Percentiles rank a stretch among this genome's conserved stretches.
These are phyloP conservation scores for Magnolia changhungtana DNA, from an alignment of 164 flowering plant species.

Conservation along the genomic window DNA sequence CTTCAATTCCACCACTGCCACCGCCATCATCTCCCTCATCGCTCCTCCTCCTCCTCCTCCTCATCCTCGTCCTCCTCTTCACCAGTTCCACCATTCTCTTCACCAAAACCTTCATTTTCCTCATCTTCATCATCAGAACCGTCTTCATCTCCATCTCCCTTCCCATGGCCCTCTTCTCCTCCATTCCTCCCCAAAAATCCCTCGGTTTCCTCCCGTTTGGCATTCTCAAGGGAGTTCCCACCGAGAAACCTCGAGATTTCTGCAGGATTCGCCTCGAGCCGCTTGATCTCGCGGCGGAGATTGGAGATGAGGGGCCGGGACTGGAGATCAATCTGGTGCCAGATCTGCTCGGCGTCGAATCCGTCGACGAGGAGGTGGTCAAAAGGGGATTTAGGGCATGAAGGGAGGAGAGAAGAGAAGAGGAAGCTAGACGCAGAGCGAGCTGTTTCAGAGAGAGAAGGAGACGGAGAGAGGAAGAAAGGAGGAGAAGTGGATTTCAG, in stretches of 20 bases:
- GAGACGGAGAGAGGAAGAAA: slow-evolving; percentile 45
- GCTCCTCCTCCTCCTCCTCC: slow-evolving; percentile 34
- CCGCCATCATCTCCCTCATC: slow-evolving; percentile 26
- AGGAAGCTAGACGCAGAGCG: slow-evolving; percentile 50
- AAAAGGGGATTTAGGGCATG: slow-evolving; percentile 65
- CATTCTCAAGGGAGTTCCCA: slow-evolving; percentile 1
- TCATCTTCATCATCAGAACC: slow-evolving; percentile 24
- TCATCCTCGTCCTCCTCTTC: slow-evolving; percentile 31
- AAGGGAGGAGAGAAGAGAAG: slow-evolving; percentile 57
- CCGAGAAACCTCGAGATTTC: slow-evolving; percentile 34
- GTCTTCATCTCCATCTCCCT: slow-evolving; percentile 4
- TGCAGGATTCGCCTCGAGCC: slow-evolving; percentile 52
- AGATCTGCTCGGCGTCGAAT: slow-evolving; percentile 90
- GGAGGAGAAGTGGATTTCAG: slow-evolving; percentile 56
- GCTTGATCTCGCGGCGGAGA: slow-evolving; percentile 46
- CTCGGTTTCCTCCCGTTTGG: slow-evolving; percentile 2
- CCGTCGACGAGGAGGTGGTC: slow-evolving; percentile 54
- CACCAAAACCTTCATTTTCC: slow-evolving; percentile 22
- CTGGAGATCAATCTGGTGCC: slow-evolving; percentile 88
- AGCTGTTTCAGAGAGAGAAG: slow-evolving; percentile 40
- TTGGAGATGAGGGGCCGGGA: slow-evolving; percentile 45
- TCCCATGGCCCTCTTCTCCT: neutral
- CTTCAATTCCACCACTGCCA: slow-evolving; percentile 51
- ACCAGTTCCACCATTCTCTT: slow-evolving; percentile 19
- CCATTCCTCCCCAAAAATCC: slow-evolving; percentile 15